phyloP scores from a whole-genome alignment of 148 eudicot genomes.

The Mesembryanthemum crystallinum region DNA sequence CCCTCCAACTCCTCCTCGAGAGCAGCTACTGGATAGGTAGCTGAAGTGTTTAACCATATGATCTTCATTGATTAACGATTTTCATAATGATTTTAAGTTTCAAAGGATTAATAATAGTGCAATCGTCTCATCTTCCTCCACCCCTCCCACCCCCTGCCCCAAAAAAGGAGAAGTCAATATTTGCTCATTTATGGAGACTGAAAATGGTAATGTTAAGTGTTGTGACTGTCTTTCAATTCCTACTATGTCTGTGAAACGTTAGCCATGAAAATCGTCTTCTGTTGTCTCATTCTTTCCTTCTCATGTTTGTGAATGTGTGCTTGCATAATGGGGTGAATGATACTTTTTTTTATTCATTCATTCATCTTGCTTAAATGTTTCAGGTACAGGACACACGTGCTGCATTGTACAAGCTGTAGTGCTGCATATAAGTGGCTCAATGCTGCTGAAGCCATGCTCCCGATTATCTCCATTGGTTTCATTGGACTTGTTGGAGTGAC shows the following conservation, averaged over 20 bases:
- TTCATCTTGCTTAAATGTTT: slow-evolving; percentile 1
- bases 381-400: slow-evolving; percentile 79
- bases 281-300: too few species aligned
- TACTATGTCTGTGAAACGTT: background rate
- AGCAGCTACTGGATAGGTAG: slow-evolving; percentile 77
- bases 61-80: too few species aligned
- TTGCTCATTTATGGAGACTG: background rate
- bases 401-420: slow-evolving; percentile 69
- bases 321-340: too few species aligned
- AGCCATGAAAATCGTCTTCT: too few species aligned
- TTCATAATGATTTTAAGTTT: too few species aligned
- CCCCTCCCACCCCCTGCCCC: too few species aligned
- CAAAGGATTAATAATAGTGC: background rate
- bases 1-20: slow-evolving; percentile 77
- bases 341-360: background rate
- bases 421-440: slow-evolving; percentile 58
- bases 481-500: slow-evolving; percentile 54
- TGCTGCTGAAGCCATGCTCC: slow-evolving; percentile 44
- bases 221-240: background rate
- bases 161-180: too few species aligned
- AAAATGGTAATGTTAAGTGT: background rate
- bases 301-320: too few species aligned
- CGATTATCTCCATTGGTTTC: slow-evolving; percentile 40
- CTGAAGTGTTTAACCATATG: background rate
- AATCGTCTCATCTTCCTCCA: too few species aligned